These are phyloP conservation scores for Porphyrellus cyaneotinctus DNA, from an alignment of 768 basidiomycete genomes.

Conservation along the genomic window DNA sequence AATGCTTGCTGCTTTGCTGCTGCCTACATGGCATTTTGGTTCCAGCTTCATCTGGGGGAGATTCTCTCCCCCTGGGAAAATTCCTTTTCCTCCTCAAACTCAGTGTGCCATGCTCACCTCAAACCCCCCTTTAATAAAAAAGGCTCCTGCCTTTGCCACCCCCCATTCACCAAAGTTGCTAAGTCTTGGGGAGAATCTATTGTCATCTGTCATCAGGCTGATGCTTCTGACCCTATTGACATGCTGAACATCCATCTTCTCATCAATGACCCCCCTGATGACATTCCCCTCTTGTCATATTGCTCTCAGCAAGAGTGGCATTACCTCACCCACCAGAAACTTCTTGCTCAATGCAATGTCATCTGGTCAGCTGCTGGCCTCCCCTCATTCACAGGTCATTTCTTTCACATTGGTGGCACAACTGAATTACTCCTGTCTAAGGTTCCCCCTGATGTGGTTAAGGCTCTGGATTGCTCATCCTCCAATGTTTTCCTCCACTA, in stretches of 20 bases:
- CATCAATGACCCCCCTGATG: no score
- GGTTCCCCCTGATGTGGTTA: slow-evolving; percentile 30
- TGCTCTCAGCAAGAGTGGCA: no score
- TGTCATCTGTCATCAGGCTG: no score
- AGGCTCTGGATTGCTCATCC: slow-evolving; percentile 29
- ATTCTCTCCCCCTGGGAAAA: not conserved
- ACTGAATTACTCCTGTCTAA: slow-evolving; percentile 5
- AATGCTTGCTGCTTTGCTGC: not conserved
- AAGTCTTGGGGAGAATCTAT: slow-evolving; percentile 29
- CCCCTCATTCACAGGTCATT: no score
- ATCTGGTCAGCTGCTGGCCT: no score
- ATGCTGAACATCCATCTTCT: no score
- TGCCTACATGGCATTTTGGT: not conserved
- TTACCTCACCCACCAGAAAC: no score
- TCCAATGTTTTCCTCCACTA: slow-evolving; percentile 35
- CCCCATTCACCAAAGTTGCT: slow-evolving; percentile 16
- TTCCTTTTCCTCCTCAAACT: not conserved
- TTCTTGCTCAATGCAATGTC: no score
- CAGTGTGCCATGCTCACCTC: not conserved
- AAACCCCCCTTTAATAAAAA: not conserved
- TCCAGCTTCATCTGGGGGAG: not conserved
- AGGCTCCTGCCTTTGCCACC: not conserved
- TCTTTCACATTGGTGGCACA: no score
- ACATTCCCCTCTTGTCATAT: no score
- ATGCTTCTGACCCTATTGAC: no score